Conservation (phyloP, 495 filamentous ascomycete species). For the Hypomontagnella monticulosa region DNA sequence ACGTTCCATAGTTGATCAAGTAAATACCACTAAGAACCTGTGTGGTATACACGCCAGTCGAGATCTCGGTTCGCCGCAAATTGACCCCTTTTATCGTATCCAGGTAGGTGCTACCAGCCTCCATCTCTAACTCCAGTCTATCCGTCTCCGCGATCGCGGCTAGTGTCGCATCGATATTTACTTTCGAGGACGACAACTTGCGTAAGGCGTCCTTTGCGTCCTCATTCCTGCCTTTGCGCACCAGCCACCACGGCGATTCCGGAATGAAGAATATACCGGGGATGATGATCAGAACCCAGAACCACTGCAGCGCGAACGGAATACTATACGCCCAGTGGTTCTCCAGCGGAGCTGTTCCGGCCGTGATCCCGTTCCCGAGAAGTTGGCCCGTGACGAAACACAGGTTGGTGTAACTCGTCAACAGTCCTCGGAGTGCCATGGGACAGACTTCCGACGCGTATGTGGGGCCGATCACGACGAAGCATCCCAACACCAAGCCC, state of each 20-base stretch:
- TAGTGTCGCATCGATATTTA: constrained; percentile 53
- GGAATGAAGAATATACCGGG: constrained; percentile 66
- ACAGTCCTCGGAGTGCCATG: constrained; percentile 62
- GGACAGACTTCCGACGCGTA: constrained; percentile 73
- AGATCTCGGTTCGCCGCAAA: constrained; percentile 65
- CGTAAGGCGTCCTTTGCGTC: constrained; percentile 60
- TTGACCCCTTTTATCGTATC: constrained; percentile 67
- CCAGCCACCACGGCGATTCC: constrained; percentile 71
- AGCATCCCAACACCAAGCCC: constrained; percentile 63
- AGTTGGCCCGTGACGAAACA: constrained; percentile 76
- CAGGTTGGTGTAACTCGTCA: constrained; percentile 70
- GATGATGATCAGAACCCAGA: constrained; percentile 70
- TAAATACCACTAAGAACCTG: constrained; percentile 63
- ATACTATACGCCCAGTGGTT: constrained; percentile 65
- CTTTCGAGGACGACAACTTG: constrained; percentile 53
- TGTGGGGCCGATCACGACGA: constrained; percentile 65
- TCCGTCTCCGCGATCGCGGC: constrained; percentile 71
- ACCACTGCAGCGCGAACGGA: constrained; percentile 71
- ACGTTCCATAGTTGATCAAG: constrained; percentile 68
- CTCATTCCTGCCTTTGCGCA: constrained; percentile 62
- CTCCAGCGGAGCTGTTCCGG: constrained; percentile 53
- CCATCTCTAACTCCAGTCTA: constrained; percentile 66
- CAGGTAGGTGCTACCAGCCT: constrained; percentile 63
- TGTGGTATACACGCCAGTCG: constrained; percentile 58
- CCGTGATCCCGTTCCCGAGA: constrained; percentile 63